These are phyloP conservation scores for Camelina hispida DNA, from an alignment of 345 rosid species.

Conservation along the genomic window DNA sequence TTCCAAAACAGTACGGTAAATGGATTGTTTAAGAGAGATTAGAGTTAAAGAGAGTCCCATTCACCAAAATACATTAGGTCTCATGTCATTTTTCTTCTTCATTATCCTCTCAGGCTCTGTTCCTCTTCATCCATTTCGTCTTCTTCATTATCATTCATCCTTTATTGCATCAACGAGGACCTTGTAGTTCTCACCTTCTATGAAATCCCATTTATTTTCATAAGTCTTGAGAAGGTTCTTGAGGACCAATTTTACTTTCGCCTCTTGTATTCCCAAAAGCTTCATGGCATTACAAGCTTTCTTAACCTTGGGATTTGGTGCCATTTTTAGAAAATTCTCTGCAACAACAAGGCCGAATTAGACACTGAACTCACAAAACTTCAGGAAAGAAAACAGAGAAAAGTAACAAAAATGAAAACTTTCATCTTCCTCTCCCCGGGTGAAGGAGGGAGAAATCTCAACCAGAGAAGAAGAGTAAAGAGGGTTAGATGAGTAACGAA, in stretches of 20 bases:
- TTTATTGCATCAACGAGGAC: slow-evolving; percentile 75
- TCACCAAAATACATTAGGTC: background rate
- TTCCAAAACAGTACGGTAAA: background rate
- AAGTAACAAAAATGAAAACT: slow-evolving; percentile 4
- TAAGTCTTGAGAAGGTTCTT: slow-evolving; percentile 61
- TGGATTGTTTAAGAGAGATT: background rate
- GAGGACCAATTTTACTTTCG: slow-evolving; percentile 61
- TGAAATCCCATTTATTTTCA: slow-evolving; percentile 72
- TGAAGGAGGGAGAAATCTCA: background rate
- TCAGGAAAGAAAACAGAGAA: background rate
- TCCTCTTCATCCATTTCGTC: slow-evolving; percentile 6
- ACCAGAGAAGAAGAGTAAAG: background rate
- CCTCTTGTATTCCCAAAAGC: slow-evolving; percentile 56
- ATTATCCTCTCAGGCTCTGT: background rate
- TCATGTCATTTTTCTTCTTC: background rate
- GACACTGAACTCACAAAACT: background rate
- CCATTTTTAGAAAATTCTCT: slow-evolving; percentile 44
- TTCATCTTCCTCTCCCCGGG: background rate
- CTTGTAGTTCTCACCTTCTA: slow-evolving; percentile 62
- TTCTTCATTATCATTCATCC: slow-evolving; percentile 4
- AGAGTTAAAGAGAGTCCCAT: background rate
- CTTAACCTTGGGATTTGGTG: slow-evolving; percentile 55
- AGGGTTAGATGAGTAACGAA: background rate
- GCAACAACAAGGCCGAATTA: slow-evolving; percentile 11
- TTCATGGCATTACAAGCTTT: slow-evolving; percentile 71